Evolutionary conservation across 352 stramenopile species (phyloP).

Genomic region (Pythium myriotylum): DNA sequence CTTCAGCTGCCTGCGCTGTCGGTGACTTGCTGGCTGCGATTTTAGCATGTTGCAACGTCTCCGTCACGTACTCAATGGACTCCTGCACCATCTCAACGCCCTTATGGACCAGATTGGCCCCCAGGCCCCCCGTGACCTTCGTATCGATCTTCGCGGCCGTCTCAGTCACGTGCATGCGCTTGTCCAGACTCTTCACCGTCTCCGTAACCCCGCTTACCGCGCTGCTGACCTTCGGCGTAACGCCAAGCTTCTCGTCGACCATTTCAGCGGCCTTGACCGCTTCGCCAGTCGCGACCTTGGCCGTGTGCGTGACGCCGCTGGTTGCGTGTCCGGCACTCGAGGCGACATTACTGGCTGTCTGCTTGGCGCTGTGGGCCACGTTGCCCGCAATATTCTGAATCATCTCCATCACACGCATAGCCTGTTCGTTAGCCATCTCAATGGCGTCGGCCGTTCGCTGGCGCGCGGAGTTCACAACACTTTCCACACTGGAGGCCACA

Average conservation of each 20-base stretch:
- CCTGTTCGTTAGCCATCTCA: conserved; percentile 56
- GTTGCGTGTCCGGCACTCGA: conserved; percentile 7
- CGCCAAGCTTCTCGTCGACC: conserved; percentile 58
- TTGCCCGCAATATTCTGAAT: conserved; percentile 37
- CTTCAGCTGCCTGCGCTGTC: conserved; percentile 41
- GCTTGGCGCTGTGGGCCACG: conserved; percentile 18
- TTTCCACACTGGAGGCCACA: conserved; percentile 27
- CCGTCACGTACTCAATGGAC: conserved; percentile 66
- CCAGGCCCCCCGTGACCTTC: conserved; percentile 68
- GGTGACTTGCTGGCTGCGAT: conserved; percentile 48
- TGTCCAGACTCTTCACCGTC: conserved; percentile 56
- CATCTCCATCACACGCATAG: conserved; percentile 44
- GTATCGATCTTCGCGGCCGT: conserved; percentile 58
- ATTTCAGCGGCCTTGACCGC: conserved; percentile 45
- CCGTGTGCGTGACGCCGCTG: conserved; percentile 21
- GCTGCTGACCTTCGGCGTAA: conserved; percentile 33
- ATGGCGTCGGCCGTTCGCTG: conserved; percentile 62
- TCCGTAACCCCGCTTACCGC: conserved; percentile 41
- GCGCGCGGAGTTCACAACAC: conserved; percentile 50
- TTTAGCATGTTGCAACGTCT: conserved; percentile 65
- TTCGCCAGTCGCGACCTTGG: conserved; percentile 47
- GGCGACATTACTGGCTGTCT: conserved; percentile 10
- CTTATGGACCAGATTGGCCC: conserved; percentile 48
- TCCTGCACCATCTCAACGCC: conserved; percentile 65
- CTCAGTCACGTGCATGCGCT: conserved; percentile 54